These are phyloP conservation scores for Pleurotus tuoliensis DNA, from an alignment of 768 basidiomycete species.

Conservation along the genomic window DNA sequence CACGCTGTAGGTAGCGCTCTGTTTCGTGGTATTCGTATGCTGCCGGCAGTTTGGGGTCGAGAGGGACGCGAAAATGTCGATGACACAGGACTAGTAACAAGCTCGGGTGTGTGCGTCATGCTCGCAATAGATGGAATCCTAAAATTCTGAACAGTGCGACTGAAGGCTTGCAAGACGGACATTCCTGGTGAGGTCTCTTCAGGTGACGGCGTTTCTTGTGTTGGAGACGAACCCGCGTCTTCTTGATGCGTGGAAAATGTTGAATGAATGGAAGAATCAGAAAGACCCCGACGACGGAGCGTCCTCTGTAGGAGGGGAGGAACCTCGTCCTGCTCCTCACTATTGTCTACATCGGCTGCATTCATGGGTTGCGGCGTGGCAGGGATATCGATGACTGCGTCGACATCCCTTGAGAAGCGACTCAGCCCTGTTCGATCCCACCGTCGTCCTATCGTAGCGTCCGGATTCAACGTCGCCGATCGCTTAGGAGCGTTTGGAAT, in stretches of 20 bases:
- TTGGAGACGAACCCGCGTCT: slow-evolving; percentile 15
- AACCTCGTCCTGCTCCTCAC: slow-evolving; percentile 38
- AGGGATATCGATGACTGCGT: slow-evolving; percentile 70
- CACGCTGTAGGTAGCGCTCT: neutral
- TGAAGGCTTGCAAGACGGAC: slow-evolving; percentile 52
- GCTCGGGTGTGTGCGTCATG: neutral
- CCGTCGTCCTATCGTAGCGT: slow-evolving; percentile 21
- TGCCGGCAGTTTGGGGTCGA: neutral
- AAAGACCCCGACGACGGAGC: slow-evolving; percentile 74
- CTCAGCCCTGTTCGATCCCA: slow-evolving; percentile 13
- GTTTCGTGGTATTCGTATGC: neutral
- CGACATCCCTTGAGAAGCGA: slow-evolving; percentile 62
- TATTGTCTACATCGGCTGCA: slow-evolving; percentile 24
- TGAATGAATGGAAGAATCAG: slow-evolving; percentile 90
- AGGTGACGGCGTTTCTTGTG: neutral
- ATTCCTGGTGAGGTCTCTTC: slow-evolving; percentile 22
- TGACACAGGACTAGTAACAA: neutral
- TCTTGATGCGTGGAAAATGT: slow-evolving; percentile 64
- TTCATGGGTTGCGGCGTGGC: slow-evolving; percentile 14
- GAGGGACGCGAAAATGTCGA: neutral
- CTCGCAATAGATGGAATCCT: slow-evolving; percentile 14
- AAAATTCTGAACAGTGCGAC: slow-evolving; percentile 51
- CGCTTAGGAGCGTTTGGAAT: slow-evolving; percentile 38
- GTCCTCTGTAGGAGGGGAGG: slow-evolving; percentile 62
- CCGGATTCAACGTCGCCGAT: slow-evolving; percentile 17